Percentiles rank a stretch among this genome's conserved stretches.
These are phyloP conservation scores for Nissolia schottii DNA, from an alignment of 306 rosid genomes.

Conservation along the genomic window DNA sequence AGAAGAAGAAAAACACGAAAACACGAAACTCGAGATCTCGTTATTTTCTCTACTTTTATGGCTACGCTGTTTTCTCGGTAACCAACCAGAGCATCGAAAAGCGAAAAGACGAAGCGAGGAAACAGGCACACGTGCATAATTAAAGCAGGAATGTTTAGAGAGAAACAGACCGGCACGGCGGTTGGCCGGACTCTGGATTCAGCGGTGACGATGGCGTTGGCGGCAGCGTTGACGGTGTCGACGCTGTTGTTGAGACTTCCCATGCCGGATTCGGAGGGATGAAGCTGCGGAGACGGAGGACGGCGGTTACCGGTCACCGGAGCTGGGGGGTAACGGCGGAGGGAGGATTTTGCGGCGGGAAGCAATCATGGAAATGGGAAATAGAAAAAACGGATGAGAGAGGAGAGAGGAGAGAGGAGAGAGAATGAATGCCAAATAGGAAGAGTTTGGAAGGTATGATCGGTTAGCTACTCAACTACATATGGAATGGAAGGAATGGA, in stretches of 20 bases:
- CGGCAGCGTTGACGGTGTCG: conserved; percentile 89
- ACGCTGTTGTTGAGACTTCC: conserved; percentile 59
- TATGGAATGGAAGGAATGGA: background rate
- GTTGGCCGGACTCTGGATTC: conserved; percentile 82
- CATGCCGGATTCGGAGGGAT: conserved; percentile 33
- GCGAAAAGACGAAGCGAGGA: background rate
- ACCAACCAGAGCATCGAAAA: conserved; percentile 28
- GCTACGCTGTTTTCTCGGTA: conserved; percentile 19
- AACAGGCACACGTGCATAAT: background rate
- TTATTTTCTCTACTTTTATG: background rate
- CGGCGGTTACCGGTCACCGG: conserved; percentile 22
- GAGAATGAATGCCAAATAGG: background rate
- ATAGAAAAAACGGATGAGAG: background rate
- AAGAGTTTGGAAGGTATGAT: background rate
- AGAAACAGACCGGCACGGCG: conserved; percentile 45
- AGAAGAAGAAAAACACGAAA: background rate
- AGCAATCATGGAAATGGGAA: conserved; percentile 36
- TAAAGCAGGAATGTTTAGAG: background rate
- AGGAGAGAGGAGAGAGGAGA: background rate
- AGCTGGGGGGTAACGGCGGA: background rate
- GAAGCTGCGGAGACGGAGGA: background rate
- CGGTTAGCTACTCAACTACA: background rate
- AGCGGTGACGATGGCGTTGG: conserved; percentile 84
- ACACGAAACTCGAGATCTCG: conserved; percentile 37
- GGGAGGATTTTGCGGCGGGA: conserved; percentile 28